Conservation (phyloP, 2,329 filamentous ascomycete species). For the Madurella fahalii region DNA sequence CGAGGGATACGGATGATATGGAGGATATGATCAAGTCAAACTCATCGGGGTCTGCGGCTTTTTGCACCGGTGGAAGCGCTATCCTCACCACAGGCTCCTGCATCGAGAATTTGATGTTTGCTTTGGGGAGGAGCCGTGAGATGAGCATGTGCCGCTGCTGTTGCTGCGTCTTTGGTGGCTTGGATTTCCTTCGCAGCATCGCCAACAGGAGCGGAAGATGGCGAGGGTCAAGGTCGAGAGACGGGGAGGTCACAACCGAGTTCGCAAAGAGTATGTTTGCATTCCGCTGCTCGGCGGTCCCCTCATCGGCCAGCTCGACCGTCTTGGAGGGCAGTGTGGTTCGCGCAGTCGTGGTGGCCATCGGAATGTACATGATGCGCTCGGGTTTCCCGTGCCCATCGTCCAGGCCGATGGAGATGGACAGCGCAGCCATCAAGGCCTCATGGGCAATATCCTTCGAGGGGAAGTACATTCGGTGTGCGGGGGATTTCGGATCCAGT, state of each 20-base stretch:
- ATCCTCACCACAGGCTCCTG: conserved; percentile 94
- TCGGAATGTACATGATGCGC: conserved; percentile 86
- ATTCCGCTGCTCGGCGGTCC: conserved; percentile 76
- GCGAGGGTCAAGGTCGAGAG: conserved; percentile 85
- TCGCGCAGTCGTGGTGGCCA: conserved; percentile 93
- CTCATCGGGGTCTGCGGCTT: conserved; percentile 64
- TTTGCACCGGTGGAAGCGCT: conserved; percentile 73
- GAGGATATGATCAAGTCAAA: conserved; percentile 95
- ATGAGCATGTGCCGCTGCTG: conserved; percentile 65
- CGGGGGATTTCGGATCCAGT: conserved; percentile 85
- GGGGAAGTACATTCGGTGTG: conserved; percentile 98
- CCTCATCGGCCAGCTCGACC: conserved; percentile 70
- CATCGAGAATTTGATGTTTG: conserved; percentile 90
- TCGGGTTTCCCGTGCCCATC: conserved; percentile 84
- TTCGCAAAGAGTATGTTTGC: conserved; percentile 96
- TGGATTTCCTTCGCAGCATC: conserved; percentile 59
- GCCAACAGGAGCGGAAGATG: conserved; percentile 83
- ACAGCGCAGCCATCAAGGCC: conserved; percentile 85
- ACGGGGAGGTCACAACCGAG: conserved; percentile 91
- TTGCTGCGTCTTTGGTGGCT: conserved; percentile 35
- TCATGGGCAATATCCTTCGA: conserved; percentile 91
- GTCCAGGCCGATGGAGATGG: conserved; percentile 86
- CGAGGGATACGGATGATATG: conserved; percentile 87
- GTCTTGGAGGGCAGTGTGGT: conserved; percentile 95
- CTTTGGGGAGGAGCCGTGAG: conserved; percentile 87